A percentile compares a stretch with the other conserved stretches of the same genome.
phyloP scores from a whole-genome alignment of 2,329 filamentous ascomycete genomes.

The Cadophora gregata region DNA sequence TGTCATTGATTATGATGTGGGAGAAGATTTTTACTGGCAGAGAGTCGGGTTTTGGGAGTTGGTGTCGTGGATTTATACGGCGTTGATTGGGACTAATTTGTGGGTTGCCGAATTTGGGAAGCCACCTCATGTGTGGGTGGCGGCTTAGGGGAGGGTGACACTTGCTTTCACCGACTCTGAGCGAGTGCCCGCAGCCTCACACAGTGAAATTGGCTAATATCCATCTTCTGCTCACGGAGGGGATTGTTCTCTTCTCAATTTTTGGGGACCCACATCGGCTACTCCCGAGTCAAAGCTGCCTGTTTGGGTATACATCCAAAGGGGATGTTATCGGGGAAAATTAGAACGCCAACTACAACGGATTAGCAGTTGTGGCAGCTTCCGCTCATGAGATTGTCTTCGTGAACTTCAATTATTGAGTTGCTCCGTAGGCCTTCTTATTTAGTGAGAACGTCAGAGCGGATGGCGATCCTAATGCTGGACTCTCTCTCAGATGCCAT shows the following conservation, averaged over 20 bases:
- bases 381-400: conserved; percentile 57
- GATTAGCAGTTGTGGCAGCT: conserved; percentile 55
- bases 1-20: too few species aligned
- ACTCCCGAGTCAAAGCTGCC: conserved; percentile 52
- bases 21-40: too few species aligned
- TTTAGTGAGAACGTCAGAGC: conserved; percentile 59
- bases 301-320: conserved; percentile 61
- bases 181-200: too few species aligned
- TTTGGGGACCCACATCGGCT: conserved; percentile 51
- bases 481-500: conserved; percentile 67
- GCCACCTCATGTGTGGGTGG: too few species aligned
- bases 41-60: too few species aligned
- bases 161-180: too few species aligned
- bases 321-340: conserved; percentile 54
- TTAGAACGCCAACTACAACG: conserved; percentile 59
- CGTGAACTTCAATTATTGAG: conserved; percentile 68
- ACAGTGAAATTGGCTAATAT: too few species aligned
- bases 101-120: too few species aligned
- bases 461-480: conserved; percentile 65
- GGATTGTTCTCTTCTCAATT: conserved; percentile 54
- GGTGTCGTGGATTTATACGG: too few species aligned
- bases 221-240: conserved; percentile 44
- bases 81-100: too few species aligned
- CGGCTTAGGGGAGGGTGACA: conserved; percentile 46
- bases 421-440: conserved; percentile 68